phyloP scores from a whole-genome alignment of 306 rosid species.

The Quercus mongolica region DNA sequence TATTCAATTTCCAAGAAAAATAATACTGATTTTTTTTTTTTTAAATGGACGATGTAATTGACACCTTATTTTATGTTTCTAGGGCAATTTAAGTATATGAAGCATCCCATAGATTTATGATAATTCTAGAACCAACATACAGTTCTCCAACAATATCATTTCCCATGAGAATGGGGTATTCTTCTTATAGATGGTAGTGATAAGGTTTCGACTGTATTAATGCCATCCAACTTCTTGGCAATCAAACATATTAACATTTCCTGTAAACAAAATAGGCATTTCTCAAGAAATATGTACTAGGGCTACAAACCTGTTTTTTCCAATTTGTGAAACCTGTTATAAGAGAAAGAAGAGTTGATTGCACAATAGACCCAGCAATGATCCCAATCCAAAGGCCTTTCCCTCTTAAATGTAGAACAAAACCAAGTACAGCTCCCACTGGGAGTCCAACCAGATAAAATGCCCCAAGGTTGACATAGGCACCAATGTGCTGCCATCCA shows the following conservation, averaged over 20 bases:
- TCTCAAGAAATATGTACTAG: neutral
- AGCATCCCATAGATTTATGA: too few relatives aligned
- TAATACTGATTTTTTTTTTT: too few relatives aligned
- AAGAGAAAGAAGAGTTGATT: slow-evolving; percentile 18
- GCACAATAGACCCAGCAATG: slow-evolving; percentile 29
- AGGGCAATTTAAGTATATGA: too few relatives aligned
- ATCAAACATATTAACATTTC: neutral
- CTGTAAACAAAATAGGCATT: neutral
- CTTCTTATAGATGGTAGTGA: too few relatives aligned
- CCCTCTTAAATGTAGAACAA: slow-evolving; percentile 30
- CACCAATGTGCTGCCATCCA: slow-evolving; percentile 43
- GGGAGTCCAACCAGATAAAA: slow-evolving; percentile 41
- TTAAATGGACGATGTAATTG: too few relatives aligned
- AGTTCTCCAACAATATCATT: too few relatives aligned
- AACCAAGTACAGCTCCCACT: slow-evolving; percentile 18
- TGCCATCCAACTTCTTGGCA: too few relatives aligned
- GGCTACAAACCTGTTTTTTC: slow-evolving; percentile 32
- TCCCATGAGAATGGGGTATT: too few relatives aligned
- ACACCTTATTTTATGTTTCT: too few relatives aligned
- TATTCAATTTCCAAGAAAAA: too few relatives aligned
- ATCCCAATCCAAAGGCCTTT: slow-evolving; percentile 46
- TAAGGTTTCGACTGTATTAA: too few relatives aligned
- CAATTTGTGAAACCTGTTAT: slow-evolving; percentile 34
- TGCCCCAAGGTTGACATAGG: slow-evolving; percentile 29
- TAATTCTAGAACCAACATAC: too few relatives aligned